A percentile compares a stretch with the other conserved stretches of the same genome.
These are phyloP conservation scores for Cyclostephanos tholiformis DNA, from an alignment of 108 stramenopile species.

Conservation along the genomic window DNA sequence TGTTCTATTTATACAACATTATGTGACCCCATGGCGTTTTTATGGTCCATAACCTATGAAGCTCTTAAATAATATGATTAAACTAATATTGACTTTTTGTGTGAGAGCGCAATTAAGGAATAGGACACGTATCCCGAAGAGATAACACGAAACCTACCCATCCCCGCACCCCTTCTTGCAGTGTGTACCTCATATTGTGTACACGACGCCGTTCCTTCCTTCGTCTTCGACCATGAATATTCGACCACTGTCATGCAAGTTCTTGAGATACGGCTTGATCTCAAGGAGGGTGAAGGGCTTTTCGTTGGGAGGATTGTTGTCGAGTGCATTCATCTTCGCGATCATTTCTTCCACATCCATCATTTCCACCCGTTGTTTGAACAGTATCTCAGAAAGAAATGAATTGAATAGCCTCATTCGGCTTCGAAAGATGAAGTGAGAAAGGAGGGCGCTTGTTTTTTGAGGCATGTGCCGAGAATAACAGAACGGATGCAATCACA, in stretches of 20 bases:
- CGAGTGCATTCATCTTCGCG: neutral
- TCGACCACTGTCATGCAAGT: constrained; percentile 8
- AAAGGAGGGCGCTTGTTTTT: neutral
- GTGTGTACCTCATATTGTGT: constrained; percentile 7
- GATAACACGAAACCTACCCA: too few species aligned
- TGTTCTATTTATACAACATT: too few species aligned
- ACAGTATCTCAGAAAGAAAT: constrained; percentile 23
- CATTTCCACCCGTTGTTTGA: constrained; percentile 10
- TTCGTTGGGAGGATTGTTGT: neutral
- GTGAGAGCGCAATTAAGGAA: too few species aligned
- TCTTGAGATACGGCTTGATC: constrained; percentile 13
- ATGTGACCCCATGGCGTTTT: too few species aligned
- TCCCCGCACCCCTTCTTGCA: too few species aligned
- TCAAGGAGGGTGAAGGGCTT: constrained; percentile 20
- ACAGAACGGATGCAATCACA: neutral
- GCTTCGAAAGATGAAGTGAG: neutral
- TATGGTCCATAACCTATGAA: too few species aligned
- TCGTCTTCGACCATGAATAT: constrained; percentile 23
- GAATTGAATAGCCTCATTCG: constrained; percentile 17
- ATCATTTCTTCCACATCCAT: constrained; percentile 27
- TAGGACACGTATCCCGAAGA: too few species aligned
- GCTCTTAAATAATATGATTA: too few species aligned
- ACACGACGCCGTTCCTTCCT: constrained; percentile 16
- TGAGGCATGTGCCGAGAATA: neutral
- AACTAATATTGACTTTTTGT: too few species aligned